Conservation (phyloP, 441 rosid genomes). For the Theobroma grandiflorum region DNA sequence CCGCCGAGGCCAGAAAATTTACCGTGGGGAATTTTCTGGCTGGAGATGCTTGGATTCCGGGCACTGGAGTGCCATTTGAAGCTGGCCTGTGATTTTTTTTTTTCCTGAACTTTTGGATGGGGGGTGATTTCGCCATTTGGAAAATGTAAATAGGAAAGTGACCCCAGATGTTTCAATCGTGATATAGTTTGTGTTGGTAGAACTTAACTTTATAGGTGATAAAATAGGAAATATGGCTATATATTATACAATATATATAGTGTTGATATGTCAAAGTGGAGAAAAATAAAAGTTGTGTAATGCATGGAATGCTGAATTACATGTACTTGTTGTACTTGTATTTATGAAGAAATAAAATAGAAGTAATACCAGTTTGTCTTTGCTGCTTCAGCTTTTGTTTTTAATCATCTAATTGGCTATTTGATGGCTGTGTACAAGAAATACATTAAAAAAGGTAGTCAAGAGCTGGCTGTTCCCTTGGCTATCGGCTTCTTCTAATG, state of each 20-base stretch:
- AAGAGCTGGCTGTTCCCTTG: too few species aligned
- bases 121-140: neutral
- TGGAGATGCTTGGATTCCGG: conserved; percentile 49
- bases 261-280: neutral
- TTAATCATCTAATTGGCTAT: too few species aligned
- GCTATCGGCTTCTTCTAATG: too few species aligned
- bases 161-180: neutral
- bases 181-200: neutral
- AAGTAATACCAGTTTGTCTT: too few species aligned
- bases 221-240: neutral
- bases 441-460: too few species aligned
- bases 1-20: conserved; percentile 37
- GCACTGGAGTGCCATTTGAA: conserved; percentile 54
- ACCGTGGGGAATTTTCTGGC: conserved; percentile 42
- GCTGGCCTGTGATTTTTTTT: conserved; percentile 39
- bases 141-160: conserved; percentile 10
- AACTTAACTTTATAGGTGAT: neutral
- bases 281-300: neutral
- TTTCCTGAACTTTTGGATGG: neutral
- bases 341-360: too few species aligned
- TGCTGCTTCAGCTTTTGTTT: too few species aligned
- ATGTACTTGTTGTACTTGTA: too few species aligned
- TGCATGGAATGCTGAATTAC: too few species aligned
- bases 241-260: too few species aligned
- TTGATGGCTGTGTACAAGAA: too few species aligned